A percentile compares a stretch with the other conserved stretches of the same genome.
Evolutionary conservation across 345 rosid genomes (phyloP).

Genomic region (Corchorus olitorius): DNA sequence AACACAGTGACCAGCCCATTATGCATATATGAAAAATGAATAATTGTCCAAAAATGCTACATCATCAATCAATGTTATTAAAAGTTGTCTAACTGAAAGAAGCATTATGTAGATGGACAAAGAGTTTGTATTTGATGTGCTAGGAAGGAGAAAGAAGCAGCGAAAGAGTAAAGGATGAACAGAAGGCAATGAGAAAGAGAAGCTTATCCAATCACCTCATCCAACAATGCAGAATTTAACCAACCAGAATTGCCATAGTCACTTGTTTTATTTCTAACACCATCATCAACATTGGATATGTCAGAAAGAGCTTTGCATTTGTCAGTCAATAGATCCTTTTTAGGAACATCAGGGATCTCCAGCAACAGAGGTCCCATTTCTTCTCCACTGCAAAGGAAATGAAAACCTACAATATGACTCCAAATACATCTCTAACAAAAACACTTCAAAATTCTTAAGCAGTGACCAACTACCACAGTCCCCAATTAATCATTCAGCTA

Average conservation of each 20-base stretch:
- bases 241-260: constrained; percentile 36
- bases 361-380: constrained; percentile 61
- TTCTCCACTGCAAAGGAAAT: constrained; percentile 59
- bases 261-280: constrained; percentile 22
- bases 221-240: constrained; percentile 58
- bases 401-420: constrained; percentile 1
- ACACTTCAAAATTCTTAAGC: not conserved
- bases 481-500: not conserved
- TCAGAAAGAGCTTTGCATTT: constrained; percentile 39
- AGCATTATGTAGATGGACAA: not conserved
- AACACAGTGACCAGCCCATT: not conserved
- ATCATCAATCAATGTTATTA: no score
- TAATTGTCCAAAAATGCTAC: no score
- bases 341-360: constrained; percentile 43
- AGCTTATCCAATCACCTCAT: constrained; percentile 47
- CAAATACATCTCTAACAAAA: not conserved
- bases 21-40: not conserved
- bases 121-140: not conserved
- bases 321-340: constrained; percentile 26
- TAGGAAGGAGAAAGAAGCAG: not conserved
- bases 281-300: constrained; percentile 27
- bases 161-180: not conserved
- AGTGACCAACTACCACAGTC: not conserved
- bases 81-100: no score
- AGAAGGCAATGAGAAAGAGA: constrained; percentile 6